Conservation (phyloP, 371 early-diverging fungal genomes). For the Mortierella sp. region DNA sequence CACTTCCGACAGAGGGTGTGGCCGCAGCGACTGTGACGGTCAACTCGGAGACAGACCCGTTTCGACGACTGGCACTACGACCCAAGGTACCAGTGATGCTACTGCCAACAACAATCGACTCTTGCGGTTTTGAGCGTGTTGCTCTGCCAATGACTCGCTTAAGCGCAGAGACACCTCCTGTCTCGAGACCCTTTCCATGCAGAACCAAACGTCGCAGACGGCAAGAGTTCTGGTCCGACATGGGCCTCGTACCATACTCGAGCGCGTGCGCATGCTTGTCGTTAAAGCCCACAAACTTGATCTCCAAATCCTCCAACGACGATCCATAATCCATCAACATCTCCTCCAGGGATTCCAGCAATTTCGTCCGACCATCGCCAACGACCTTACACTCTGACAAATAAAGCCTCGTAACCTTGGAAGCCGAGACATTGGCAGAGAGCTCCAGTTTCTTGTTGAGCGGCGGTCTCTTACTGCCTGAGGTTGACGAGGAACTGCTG, state of each 20-base stretch:
- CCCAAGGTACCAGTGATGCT: neutral
- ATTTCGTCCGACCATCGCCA: slow-evolving; percentile 20
- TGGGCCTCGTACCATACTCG: slow-evolving; percentile 44
- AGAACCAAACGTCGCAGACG: slow-evolving; percentile 45
- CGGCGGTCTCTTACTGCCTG: neutral
- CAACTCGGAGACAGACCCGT: neutral
- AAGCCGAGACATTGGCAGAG: slow-evolving; percentile 30
- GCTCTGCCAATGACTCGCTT: slow-evolving; percentile 33
- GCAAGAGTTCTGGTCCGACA: slow-evolving; percentile 14
- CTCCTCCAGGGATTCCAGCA: slow-evolving; percentile 46
- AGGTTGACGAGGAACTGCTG: neutral
- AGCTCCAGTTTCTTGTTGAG: slow-evolving; percentile 43
- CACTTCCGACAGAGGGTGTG: neutral
- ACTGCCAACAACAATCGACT: neutral
- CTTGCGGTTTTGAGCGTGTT: slow-evolving; percentile 10
- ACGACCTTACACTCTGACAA: slow-evolving; percentile 39
- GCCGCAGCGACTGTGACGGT: slow-evolving; percentile 3
- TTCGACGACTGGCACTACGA: neutral
- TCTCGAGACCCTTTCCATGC: slow-evolving; percentile 48
- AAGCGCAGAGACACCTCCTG: slow-evolving; percentile 36
- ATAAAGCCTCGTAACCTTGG: slow-evolving; percentile 29
- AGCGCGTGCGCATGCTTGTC: slow-evolving; percentile 52
- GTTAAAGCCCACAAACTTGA: slow-evolving; percentile 45
- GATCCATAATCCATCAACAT: slow-evolving; percentile 38
- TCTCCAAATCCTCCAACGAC: slow-evolving; percentile 42